Conservation (phyloP, 768 basidiomycete genomes). For the Leccinellum albellum region DNA sequence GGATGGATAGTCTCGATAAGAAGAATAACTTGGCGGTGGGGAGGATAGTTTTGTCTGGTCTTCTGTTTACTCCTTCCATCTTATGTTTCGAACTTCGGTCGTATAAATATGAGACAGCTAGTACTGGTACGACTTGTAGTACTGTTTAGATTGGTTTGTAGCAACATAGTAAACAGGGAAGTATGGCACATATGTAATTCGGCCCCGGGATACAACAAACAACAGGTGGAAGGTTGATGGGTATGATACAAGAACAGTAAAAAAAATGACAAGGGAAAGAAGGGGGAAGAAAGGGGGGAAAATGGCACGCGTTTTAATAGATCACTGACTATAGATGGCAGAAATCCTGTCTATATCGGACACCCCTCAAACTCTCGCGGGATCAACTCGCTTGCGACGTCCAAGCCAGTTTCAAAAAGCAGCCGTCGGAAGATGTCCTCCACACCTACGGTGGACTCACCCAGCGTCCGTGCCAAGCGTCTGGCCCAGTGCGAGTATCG, state of each 20-base stretch:
- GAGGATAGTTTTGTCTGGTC: neutral
- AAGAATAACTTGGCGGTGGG: neutral
- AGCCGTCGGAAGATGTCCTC: neutral
- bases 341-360: neutral
- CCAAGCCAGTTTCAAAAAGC: neutral
- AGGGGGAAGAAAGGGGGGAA: neutral
- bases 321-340: neutral
- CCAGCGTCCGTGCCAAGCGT: neutral
- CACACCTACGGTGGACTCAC: neutral
- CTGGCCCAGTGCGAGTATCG: too few relatives aligned
- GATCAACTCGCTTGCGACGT: neutral
- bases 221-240: neutral
- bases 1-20: neutral
- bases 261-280: neutral
- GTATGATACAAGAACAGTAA: neutral
- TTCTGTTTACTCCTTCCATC: neutral
- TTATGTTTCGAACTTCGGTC: neutral
- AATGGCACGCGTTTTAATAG: neutral
- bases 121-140: neutral
- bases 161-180: neutral
- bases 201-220: neutral
- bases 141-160: neutral
- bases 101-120: neutral
- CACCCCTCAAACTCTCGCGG: neutral
- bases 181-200: neutral